Base-by-base conservation (phyloP, 768 basidiomycete species). In the Rhodosporidiobolus sp. region DNA sequence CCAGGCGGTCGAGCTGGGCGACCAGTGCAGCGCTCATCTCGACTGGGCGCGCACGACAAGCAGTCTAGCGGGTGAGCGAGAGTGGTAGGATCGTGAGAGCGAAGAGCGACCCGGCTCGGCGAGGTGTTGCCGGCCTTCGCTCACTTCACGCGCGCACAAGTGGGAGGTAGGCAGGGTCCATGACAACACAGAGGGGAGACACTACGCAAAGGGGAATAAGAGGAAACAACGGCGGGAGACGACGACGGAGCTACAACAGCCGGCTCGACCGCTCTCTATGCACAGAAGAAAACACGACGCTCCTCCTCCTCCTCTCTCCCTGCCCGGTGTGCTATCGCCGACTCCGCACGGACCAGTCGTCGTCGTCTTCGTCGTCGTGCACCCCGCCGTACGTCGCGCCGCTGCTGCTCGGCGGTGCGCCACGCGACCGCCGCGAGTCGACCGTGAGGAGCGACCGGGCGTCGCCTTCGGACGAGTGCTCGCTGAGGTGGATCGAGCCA, bases 351-450 rank as follows among this genome's bases (percentile, higher is more conserved):
- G 48, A 49, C 17, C 19, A 6, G 4, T 38, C 54, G 16, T 35
- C 61, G 1, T 56, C 59, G 12, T 71, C 70, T 0, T 54, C 52
- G 38, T 61, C 59, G 12, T 65, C 60, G 28, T 65, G 50, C 32
- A 45, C 62, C 0, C 71, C 65, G 14, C 71, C 71, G 45, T 67
- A 72, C 20, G 66, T 72, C 62, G 71, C 71, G 10, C 71, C 71
- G 26, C 61, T 46, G 35, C 66, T 67, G 49, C 71, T 72, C 56
- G 71, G 66, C 43, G 71, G 56, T 1, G 35, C 32, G 10, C 67
- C 26, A 19, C 57, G 48, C n/a, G n/a, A n/a, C n/a, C n/a, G n/a
- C n/a, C n/a, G n/a, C 66, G 65, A 60, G 53, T 56, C 59, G 14
- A 57, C 30, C 9, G 64, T 72, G 46, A 53, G 43, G 5, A 67